Conservation (phyloP, 1,284 basidiomycete species). For the Ustilago sp. region DNA sequence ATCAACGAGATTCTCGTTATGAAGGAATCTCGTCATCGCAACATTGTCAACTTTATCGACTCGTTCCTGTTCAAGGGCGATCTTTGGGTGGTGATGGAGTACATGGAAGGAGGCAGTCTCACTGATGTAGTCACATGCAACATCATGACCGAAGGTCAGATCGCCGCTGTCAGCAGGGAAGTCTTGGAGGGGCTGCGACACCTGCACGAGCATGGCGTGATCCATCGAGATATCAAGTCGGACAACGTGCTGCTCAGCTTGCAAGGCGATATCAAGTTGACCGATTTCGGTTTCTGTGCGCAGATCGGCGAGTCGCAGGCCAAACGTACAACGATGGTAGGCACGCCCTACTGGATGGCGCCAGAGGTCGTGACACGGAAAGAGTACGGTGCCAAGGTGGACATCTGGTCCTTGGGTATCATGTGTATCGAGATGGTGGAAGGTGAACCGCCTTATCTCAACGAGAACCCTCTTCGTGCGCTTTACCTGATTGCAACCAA, state of each 20-base stretch:
- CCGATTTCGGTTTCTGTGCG: conserved; percentile 99
- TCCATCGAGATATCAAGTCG: conserved; percentile 97
- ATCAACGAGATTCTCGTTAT: conserved; percentile 99
- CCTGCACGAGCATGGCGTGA: conserved; percentile 91
- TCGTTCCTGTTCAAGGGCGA: conserved; percentile 97
- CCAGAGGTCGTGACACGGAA: conserved; percentile 98
- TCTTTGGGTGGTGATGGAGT: conserved; percentile 99
- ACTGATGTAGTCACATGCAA: conserved; percentile 98
- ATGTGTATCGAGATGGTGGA: conserved; percentile 99
- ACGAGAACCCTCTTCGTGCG: conserved; percentile 94
- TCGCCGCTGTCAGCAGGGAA: conserved; percentile 91
- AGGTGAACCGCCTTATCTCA: conserved; percentile 96
- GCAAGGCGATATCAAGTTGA: conserved; percentile 95
- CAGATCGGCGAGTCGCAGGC: conserved; percentile 91
- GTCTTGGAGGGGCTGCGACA: conserved; percentile 91
- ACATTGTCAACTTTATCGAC: conserved; percentile 99
- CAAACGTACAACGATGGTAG: conserved; percentile 99
- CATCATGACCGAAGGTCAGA: conserved; percentile 91
- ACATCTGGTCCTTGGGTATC: conserved; percentile 98
- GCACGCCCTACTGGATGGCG: conserved; percentile 99
- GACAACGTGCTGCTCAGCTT: conserved; percentile 94
- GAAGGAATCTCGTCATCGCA: conserved; percentile 93
- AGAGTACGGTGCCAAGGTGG: conserved; percentile 98
- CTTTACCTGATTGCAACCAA: conserved; percentile 97
- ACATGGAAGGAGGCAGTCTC: conserved; percentile 91